Conservation (phyloP, 352 stramenopile genomes). For the Phytopythium mirpurense region DNA sequence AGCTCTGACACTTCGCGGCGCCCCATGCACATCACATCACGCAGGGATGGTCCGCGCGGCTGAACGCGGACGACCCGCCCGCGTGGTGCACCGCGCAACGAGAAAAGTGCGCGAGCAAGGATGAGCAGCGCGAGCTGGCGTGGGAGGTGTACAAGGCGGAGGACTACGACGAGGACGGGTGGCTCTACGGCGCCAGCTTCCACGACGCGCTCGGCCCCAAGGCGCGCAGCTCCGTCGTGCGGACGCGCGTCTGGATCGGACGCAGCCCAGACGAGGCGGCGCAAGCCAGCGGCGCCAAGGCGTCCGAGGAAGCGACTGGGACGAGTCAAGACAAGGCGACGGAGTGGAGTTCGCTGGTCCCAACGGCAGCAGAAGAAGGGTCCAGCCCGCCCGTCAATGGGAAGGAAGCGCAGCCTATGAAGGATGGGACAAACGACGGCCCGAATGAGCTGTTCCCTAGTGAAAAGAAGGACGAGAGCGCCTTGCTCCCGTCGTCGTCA, state of each 20-base stretch:
- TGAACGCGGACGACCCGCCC: constrained; percentile 68
- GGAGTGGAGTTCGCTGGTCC: constrained; percentile 43
- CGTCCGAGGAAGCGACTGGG: constrained; percentile 1
- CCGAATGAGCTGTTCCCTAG: constrained; percentile 8
- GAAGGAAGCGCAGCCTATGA: constrained; percentile 3
- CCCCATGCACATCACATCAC: no score
- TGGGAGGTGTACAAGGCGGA: constrained; percentile 82
- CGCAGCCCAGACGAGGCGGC: constrained; percentile 24
- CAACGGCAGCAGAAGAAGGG: constrained; percentile 9
- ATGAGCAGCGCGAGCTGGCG: constrained; percentile 51
- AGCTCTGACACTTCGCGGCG: no score
- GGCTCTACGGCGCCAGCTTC: constrained; percentile 76
- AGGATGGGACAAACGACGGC: no score
- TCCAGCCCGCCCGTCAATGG: neutral
- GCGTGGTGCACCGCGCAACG: constrained; percentile 53
- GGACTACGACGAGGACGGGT: constrained; percentile 84
- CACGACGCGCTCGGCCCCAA: constrained; percentile 56
- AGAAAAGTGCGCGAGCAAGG: constrained; percentile 34
- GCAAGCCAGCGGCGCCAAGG: constrained; percentile 8
- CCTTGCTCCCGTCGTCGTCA: constrained; percentile 16
- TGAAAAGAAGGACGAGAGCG: constrained; percentile 7
- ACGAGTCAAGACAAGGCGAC: constrained; percentile 11
- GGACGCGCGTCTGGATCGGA: constrained; percentile 79
- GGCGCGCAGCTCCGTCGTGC: constrained; percentile 57
- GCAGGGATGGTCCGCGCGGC: constrained; percentile 67